Conservation (phyloP, 139 green algal species). For the Haematococcus lacustris region DNA sequence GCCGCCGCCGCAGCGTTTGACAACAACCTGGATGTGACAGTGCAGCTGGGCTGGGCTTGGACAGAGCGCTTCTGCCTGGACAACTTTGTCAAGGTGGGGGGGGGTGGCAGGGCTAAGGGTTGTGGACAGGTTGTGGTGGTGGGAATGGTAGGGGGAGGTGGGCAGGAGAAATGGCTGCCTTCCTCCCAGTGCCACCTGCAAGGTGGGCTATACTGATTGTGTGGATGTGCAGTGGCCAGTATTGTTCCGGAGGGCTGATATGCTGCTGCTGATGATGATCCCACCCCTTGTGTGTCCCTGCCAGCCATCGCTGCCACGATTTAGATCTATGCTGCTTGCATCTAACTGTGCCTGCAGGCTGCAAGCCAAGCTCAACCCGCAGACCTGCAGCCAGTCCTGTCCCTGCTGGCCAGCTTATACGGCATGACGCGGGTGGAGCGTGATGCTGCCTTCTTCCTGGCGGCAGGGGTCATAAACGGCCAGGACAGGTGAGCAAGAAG, state of each 20-base stretch:
- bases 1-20: constrained; percentile 49
- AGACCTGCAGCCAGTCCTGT: constrained; percentile 10
- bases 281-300: too few relatives aligned
- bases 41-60: constrained; percentile 66
- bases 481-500: constrained; percentile 3
- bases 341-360: too few relatives aligned
- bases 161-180: too few relatives aligned
- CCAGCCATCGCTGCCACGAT: too few relatives aligned
- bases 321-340: too few relatives aligned
- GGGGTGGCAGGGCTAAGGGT: neutral
- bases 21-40: constrained; percentile 54
- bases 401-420: constrained; percentile 44
- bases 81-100: constrained; percentile 33
- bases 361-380: neutral
- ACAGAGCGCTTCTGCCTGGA: constrained; percentile 51
- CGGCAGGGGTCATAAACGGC: constrained; percentile 17
- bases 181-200: too few relatives aligned
- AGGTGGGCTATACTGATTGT: too few relatives aligned
- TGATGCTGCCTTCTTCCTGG: constrained; percentile 40
- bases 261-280: too few relatives aligned
- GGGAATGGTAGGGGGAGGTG: too few relatives aligned
- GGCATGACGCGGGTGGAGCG: constrained; percentile 51
- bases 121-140: too few relatives aligned
- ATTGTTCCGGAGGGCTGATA: too few relatives aligned
- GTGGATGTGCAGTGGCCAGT: too few relatives aligned